These are phyloP conservation scores for Chamaecyparis obtusa DNA, from an alignment of 75 land plant species.

Conservation along the genomic window DNA sequence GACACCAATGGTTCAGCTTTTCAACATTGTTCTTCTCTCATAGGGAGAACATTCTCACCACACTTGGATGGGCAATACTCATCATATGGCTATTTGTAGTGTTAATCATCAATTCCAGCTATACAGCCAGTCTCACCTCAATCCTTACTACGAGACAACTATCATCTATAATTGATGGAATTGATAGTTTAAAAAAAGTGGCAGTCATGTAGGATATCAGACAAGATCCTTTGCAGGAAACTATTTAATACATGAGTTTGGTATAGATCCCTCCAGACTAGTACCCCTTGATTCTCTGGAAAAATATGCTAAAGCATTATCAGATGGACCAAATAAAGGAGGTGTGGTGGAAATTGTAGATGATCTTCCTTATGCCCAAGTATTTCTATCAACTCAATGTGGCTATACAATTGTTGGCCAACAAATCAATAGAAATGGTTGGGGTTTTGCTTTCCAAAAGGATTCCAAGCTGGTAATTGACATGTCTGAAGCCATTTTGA, in stretches of 20 bases:
- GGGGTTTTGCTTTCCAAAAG: slow-evolving; percentile 96
- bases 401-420: slow-evolving; percentile 53
- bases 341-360: slow-evolving; percentile 91
- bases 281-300: slow-evolving; percentile 26
- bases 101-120: slow-evolving; percentile 78
- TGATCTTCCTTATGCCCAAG: slow-evolving; percentile 76
- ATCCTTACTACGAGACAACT: slow-evolving; percentile 81
- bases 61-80: slow-evolving; percentile 64
- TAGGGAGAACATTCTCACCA: slow-evolving; percentile 65
- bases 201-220: slow-evolving; percentile 71
- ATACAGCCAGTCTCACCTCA: slow-evolving; percentile 85
- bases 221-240: slow-evolving; percentile 75
- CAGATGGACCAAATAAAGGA: slow-evolving; percentile 55
- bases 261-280: slow-evolving; percentile 53
- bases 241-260: slow-evolving; percentile 66
- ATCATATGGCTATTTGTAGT: slow-evolving; percentile 87
- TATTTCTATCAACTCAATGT: slow-evolving; percentile 64
- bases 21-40: slow-evolving; percentile 89
- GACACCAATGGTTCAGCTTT: slow-evolving; percentile 91
- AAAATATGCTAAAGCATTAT: slow-evolving; percentile 55
- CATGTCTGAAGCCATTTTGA: slow-evolving; percentile 87
- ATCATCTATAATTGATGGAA: slow-evolving; percentile 54
- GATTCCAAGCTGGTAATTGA: slow-evolving; percentile 89
- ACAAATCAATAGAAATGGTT: slow-evolving; percentile 78
- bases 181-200: slow-evolving; percentile 60